phyloP scores from a whole-genome alignment of 257 asterid species.

The Nicotiana benthamiana region DNA sequence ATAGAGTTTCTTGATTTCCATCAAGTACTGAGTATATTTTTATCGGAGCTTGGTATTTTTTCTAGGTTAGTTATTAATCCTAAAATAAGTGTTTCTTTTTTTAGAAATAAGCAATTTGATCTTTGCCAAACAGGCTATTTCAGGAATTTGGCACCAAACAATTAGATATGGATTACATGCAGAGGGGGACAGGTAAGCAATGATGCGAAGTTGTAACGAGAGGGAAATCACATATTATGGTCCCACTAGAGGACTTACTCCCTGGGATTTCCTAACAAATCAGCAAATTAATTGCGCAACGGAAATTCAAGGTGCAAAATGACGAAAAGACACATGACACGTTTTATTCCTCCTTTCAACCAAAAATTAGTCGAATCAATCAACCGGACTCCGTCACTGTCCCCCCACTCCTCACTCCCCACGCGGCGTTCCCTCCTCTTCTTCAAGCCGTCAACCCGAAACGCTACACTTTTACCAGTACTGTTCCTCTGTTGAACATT shows the following conservation, averaged over 20 bases:
- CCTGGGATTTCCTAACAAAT: not conserved
- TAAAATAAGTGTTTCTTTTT: too few relatives aligned
- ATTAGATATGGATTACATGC: not conserved
- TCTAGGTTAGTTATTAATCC: too few relatives aligned
- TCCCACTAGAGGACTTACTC: not conserved
- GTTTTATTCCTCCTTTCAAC: not conserved
- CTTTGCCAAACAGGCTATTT: not conserved
- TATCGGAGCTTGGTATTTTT: too few relatives aligned
- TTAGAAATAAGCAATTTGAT: too few relatives aligned
- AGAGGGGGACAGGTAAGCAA: not conserved
- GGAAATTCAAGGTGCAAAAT: not conserved
- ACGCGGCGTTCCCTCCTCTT: conserved; percentile 9
- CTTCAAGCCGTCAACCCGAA: not conserved
- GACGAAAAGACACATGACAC: not conserved
- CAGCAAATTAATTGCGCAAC: not conserved
- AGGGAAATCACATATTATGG: not conserved
- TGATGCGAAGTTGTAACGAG: not conserved
- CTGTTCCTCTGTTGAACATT: conserved; percentile 4
- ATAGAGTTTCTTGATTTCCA: too few relatives aligned
- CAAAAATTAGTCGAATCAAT: not conserved
- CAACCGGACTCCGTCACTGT: not conserved
- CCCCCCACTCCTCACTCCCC: not conserved
- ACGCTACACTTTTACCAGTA: not conserved
- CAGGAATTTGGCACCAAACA: not conserved
- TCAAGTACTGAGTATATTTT: too few relatives aligned